Base-by-base conservation (phyloP, 2,329 filamentous ascomycete species). In the Penicillium paneum region DNA sequence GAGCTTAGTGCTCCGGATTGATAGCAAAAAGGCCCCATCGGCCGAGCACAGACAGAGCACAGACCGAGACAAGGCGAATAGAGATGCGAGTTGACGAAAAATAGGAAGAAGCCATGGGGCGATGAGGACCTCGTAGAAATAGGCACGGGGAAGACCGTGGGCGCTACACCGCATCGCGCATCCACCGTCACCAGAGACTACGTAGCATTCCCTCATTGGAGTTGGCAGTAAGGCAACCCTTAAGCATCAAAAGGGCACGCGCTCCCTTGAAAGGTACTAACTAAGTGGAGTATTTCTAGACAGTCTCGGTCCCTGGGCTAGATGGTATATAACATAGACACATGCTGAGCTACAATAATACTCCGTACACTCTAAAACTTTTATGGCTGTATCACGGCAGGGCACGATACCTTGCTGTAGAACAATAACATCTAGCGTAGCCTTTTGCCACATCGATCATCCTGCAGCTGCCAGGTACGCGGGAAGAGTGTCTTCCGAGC, bases 391-490 rank as follows among this genome's bases (percentile, higher is more conserved):
- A 32, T 0, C 32, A 39, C 39, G 32, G 17, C 13, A 39, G 41
- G 19, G 21, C 15, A 40, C 5, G 12, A 47, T 19, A 26, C 34
- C n/a, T n/a, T 28, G 11, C 12, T 32, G 34, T 40, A 52, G 19
- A 39, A 47, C 35, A 21, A 19, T n/a, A 26, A 8, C 19, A 26
- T 29, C 21, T 31, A 49, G 39, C 46, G 17, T 47, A 53, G 34
- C n/a, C 29, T 44, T 29, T 58, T 40, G 52, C 55, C 56, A 53
- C 60, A 61, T 26, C 32, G 38, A 28, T 62, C 55, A 62, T 60
- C 44, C 52, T 51, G 55, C 57, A 48, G 58, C 62, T 63, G 62
- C 55, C 62, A 64, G 62, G 62, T 58, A 64, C 62, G 42, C 45
- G 59, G 40, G 40, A 50, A 28, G 45, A 39, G 39, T 36, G 45